phyloP scores from a whole-genome alignment of 768 basidiomycete species.

The Leccinellum albellum region DNA sequence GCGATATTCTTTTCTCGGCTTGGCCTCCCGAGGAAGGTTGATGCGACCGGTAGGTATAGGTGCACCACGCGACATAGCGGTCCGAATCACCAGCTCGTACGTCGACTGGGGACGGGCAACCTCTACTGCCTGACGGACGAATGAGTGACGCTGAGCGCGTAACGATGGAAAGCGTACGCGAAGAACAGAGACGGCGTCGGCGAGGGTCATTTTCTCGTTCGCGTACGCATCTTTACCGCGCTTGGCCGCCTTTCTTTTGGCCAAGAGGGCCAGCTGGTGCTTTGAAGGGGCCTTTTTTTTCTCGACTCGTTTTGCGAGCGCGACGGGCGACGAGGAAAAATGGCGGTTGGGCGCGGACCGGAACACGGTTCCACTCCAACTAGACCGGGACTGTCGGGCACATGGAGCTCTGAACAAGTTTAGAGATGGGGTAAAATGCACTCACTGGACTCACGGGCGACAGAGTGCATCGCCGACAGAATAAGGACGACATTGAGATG shows the following conservation, averaged over 20 bases:
- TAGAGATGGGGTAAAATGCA: not conserved
- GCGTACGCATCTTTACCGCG: conserved; percentile 55
- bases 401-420: not conserved
- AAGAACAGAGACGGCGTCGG: conserved; percentile 65
- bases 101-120: conserved; percentile 71
- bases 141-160: conserved; percentile 3
- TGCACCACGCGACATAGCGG: conserved; percentile 71
- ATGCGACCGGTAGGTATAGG: conserved; percentile 89
- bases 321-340: conserved; percentile 50
- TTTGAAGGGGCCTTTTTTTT: conserved; percentile 64
- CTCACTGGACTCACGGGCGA: conserved; percentile 18
- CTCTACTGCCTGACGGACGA: conserved; percentile 65
- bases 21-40: conserved; percentile 77
- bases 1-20: conserved; percentile 62
- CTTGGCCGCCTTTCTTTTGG: conserved; percentile 53
- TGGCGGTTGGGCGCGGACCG: conserved; percentile 12
- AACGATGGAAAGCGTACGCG: conserved; percentile 45
- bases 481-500: conserved; percentile 19
- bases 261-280: conserved; percentile 64
- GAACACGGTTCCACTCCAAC: not conserved
- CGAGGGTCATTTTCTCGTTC: conserved; percentile 61
- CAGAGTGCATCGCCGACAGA: conserved; percentile 25
- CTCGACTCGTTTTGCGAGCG: conserved; percentile 45
- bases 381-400: conserved; percentile 2
- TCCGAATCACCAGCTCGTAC: conserved; percentile 79